Evolutionary conservation across 2,329 filamentous ascomycete genomes (phyloP), one percentile per base, ranked within the genome.

Genomic region (Mycosphaerella arachidis): DNA sequence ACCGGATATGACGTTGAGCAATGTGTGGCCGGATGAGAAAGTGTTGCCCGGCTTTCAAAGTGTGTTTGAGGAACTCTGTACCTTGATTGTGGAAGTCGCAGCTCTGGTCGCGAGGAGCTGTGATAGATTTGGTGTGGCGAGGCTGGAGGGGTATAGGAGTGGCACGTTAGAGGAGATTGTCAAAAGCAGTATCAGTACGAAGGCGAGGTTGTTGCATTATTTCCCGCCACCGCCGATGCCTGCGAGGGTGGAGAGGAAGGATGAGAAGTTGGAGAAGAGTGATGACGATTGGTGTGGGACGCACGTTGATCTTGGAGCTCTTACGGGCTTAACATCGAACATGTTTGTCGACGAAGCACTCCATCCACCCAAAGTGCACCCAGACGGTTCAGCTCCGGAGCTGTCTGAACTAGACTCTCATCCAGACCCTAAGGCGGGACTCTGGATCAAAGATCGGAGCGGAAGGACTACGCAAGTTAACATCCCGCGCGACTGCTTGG

Each of bases 211-310:
- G 30, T 78, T 97, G 68, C 94, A 99, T 77, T 99, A 99, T 76
- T 97, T 92, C 69, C 93, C 93, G 9, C 69, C 71, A 10, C 13
- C 40, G 60, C 66, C 57, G 56, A 67, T 52, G 57, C 62, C 10
- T 59, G 59, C 31, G 3, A 50, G 3, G 27, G n/a, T n/a, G n/a
- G 6, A 12, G 6, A 29, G 50, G n/a, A 29, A 29, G n/a, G 50
- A 52, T 20, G 20, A 59, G 1, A 20, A 59, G 6, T 24, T 18
- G 6, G 43, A 27, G 13, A 55, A 56, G 55, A 60, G n/a, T 50
- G 87, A 91, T 62, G 92, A 97, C 74, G 90, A 95, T 76, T 99
- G 94, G 94, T 99, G 93, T 74, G 90, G 92, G 8, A 91, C 89
- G 1, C 90, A 94, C 73, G 80, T 94, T 58, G 93, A 97, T 74